phyloP scores from a whole-genome alignment of 768 basidiomycete species.

The Lanmaoa pseudosensibilis region DNA sequence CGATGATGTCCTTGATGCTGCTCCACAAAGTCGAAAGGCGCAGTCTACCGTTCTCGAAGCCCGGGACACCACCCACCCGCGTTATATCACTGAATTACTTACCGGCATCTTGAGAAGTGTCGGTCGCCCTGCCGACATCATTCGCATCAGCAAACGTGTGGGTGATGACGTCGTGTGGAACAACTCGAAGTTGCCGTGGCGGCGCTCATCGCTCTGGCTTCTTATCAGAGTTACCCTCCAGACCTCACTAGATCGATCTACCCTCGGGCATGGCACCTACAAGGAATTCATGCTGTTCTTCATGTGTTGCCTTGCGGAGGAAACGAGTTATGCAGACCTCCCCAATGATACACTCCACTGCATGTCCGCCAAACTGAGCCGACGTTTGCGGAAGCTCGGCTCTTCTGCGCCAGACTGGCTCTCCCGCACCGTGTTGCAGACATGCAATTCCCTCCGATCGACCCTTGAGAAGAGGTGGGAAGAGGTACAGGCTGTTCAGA shows the following conservation, averaged over 20 bases:
- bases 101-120: conserved; percentile 46
- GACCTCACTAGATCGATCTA: conserved; percentile 30
- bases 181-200: conserved; percentile 42
- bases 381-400: conserved; percentile 40
- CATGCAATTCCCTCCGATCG: conserved; percentile 16
- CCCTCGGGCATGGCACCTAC: conserved; percentile 20
- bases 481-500: conserved; percentile 29
- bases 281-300: conserved; percentile 38
- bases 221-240: conserved; percentile 48
- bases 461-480: conserved; percentile 39
- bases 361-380: conserved; percentile 39
- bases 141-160: conserved; percentile 42
- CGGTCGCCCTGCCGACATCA: conserved; percentile 30
- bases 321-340: neutral
- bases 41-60: conserved; percentile 35
- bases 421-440: neutral
- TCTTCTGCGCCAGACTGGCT: conserved; percentile 18
- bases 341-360: conserved; percentile 37
- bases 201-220: conserved; percentile 52
- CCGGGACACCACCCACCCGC: conserved; percentile 43
- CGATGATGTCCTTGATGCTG: conserved; percentile 34
- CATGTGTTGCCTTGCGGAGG: conserved; percentile 18
- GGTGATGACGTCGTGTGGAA: conserved; percentile 49
- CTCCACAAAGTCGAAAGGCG: conserved; percentile 40
- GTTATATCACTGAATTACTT: conserved; percentile 50